Conservation (phyloP, 345 rosid genomes). For the Angophora floribunda region DNA sequence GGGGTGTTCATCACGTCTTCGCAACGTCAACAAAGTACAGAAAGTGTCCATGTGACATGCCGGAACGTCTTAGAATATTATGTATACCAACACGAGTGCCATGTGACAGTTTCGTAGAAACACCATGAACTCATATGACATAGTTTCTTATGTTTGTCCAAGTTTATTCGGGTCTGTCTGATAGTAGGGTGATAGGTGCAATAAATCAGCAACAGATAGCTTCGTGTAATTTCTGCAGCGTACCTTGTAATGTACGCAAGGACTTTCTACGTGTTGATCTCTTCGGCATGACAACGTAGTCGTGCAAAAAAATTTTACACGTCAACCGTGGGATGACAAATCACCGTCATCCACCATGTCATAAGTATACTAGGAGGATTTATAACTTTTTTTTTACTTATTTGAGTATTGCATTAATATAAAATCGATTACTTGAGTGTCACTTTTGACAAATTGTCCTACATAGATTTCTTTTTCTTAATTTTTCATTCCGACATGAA, state of each 20-base stretch:
- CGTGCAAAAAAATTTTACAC: neutral
- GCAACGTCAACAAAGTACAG: neutral
- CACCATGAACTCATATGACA: neutral
- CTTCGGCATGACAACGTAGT: neutral
- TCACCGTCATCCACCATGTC: neutral
- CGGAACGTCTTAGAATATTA: neutral
- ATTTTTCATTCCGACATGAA: fast-evolving
- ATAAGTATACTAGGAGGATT: no score
- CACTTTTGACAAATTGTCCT: fast-evolving
- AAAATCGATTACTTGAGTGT: fast-evolving
- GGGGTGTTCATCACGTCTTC: neutral
- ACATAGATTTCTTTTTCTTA: fast-evolving
- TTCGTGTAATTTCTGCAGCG: neutral
- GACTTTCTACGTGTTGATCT: neutral
- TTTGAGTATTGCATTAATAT: fast-evolving
- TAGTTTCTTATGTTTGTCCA: neutral
- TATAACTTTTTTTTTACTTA: no score
- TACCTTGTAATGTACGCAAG: neutral
- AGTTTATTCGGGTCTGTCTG: neutral
- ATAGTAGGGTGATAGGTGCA: neutral
- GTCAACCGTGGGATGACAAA: neutral
- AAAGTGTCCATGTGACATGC: neutral
- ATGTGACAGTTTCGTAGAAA: neutral
- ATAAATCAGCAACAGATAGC: neutral
- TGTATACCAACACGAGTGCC: neutral